Evolutionary conservation across 2,329 filamentous ascomycete genomes (phyloP).

Genomic region (Fusarium sp.): DNA sequence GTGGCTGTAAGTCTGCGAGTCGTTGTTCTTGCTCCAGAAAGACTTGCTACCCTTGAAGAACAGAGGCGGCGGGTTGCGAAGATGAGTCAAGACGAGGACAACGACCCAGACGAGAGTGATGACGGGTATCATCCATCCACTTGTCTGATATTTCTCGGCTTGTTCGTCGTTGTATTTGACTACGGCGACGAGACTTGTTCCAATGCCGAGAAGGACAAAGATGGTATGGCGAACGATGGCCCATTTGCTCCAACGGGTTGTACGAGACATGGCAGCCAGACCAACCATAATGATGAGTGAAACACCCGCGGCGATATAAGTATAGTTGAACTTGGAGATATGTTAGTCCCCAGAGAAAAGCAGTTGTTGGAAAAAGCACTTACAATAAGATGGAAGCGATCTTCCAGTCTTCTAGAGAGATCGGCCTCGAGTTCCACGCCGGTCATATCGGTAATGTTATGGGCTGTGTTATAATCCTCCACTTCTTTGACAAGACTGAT

Average conservation of each 20-base stretch:
- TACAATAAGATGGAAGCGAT: slow-evolving; percentile 50
- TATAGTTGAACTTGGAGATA: slow-evolving; percentile 49
- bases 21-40: slow-evolving; percentile 32
- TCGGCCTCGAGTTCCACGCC: slow-evolving; percentile 38
- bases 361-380: slow-evolving; percentile 1
- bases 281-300: slow-evolving; percentile 50
- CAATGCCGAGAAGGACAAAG: slow-evolving; percentile 48
- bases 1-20: slow-evolving; percentile 22
- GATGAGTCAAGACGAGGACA: slow-evolving; percentile 51
- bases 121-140: slow-evolving; percentile 50
- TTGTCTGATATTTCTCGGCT: slow-evolving; percentile 41
- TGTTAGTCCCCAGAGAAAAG: background rate
- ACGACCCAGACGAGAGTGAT: slow-evolving; percentile 52
- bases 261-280: slow-evolving; percentile 49
- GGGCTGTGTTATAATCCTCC: slow-evolving; percentile 27
- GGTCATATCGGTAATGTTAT: slow-evolving; percentile 25
- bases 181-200: slow-evolving; percentile 45
- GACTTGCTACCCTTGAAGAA: slow-evolving; percentile 37
- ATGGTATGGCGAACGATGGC: slow-evolving; percentile 48
- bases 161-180: slow-evolving; percentile 40
- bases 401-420: slow-evolving; percentile 40
- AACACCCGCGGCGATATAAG: slow-evolving; percentile 50
- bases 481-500: slow-evolving; percentile 49
- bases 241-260: slow-evolving; percentile 50
- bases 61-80: slow-evolving; percentile 44